Base-by-base conservation (phyloP, 2,329 filamentous ascomycete species). In the Aspergillus viridinutans region DNA sequence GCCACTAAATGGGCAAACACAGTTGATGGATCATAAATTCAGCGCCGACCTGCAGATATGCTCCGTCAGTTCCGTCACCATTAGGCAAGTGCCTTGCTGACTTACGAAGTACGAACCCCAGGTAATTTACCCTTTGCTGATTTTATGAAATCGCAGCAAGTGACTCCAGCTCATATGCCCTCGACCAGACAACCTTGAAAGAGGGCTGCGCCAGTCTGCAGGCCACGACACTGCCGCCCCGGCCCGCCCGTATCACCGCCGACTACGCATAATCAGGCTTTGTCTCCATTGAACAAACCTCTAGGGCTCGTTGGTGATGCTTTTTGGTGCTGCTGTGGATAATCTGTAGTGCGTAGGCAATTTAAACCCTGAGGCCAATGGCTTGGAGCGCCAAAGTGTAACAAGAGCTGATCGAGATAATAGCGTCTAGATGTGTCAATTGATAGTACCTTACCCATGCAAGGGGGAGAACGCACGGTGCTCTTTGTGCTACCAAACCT, bases 1-100 rank as follows among this genome's bases (percentile, higher is more conserved):
- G 4, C 60, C 50, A 38, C 5, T 38, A 38, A 9, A 58, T 42
- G 48, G 35, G 50, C 2, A 60, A 65, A 0, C n/a, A 57, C 55
- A 59, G 50, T 53, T 69, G 67, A 40, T 68, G 68, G 3, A 60
- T 53, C 63, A 67, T 66, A 26, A 54, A 56, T 69, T 68, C 20
- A 61, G 29, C 1, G 64, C 61, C 1, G 63, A 65, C 6, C 65
- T 65, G 32, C 12, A 32, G 29, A 14, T 14, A 32, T 32, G 29
- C 29, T 17, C 14, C 32, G 32, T 7, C 32, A 38, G 32, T 38
- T 38, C 32, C 32, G 32, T 38, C 32, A 38, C 2, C 32, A 7
- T 17, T 38, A 17, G 32, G 14, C 32, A 38, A 38, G 32, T 38
- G 32, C 14, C 5, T 3, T 5, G 14, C 32, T 17, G 5, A 38